Evolutionary conservation across 768 basidiomycete genomes (phyloP), one percentile per base, ranked within the genome.

Genomic region (Trametes gibbosa): DNA sequence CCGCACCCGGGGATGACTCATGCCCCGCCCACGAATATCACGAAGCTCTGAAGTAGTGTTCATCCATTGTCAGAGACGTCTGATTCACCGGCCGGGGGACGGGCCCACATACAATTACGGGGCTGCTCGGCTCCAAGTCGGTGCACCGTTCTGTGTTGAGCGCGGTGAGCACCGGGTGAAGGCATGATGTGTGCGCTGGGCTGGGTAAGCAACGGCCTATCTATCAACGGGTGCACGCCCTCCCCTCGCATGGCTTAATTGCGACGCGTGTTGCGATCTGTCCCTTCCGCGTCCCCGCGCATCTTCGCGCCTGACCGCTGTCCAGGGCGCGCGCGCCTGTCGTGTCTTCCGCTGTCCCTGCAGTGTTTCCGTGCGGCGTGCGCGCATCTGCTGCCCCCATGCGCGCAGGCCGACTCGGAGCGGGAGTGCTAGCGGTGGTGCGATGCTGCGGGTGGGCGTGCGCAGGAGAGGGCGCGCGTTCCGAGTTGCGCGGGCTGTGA

Each of bases 41-140:
- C 64, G 19, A 65, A 65, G 43, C 50, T 62, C 13, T 65, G 55
- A 64, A 24, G 45, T 43, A 37, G 16, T 5, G 7, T 24, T 32
- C 5, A 10, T 4, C 29, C 29, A 45, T 10, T 16, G 43, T 45
- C 43, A 23, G 43, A 45, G 29, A 32, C 43, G 43, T 45, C 43
- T 21, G 12, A 42, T 21, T n/a, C 21, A 5, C 43, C 6, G 8
- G 21, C 19, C 21, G 43, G 19, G 21, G 21, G 21, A 45, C 12
- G 19, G n/a, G 13, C 19, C 42, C 27, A 23, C 21, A 8, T n/a
- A 16, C 32, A 50, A 5, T 8, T 29, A 23, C 23, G 25, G 50
- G 40, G 23, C 14, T 27, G 23, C 12, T 27, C 50, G 37, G 50
- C 40, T 32, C 29, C 29, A 32, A 5, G 29, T 32, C 29, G 29